Conservation (phyloP, 2,329 filamentous ascomycete species). For the Coleophoma cylindrospora region DNA sequence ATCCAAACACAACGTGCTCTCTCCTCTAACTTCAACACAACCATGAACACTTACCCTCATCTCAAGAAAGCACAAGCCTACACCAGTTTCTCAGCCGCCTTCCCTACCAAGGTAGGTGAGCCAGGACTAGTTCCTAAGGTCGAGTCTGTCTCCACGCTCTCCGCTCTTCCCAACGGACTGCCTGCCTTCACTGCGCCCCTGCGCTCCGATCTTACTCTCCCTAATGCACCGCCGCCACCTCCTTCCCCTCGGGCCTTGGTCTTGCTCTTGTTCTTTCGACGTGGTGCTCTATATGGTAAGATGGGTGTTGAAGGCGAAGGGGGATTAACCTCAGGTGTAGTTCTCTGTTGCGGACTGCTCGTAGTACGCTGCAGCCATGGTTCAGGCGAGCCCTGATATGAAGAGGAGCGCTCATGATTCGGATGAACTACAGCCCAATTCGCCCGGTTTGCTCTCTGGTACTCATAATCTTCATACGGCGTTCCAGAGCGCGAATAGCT, state of each 20-base stretch:
- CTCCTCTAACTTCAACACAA: too few species aligned
- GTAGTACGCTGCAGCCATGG: conserved; percentile 13
- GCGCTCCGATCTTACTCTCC: conserved; percentile 14
- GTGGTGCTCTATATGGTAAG: conserved; percentile 14
- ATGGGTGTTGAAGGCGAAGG: conserved; percentile 13
- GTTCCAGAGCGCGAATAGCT: conserved; percentile 13
- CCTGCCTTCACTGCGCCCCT: conserved; percentile 5
- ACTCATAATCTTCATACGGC: conserved; percentile 13
- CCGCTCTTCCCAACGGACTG: conserved; percentile 21
- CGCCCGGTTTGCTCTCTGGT: conserved; percentile 1
- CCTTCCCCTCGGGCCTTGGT: not conserved
- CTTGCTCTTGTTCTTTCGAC: conserved; percentile 13
- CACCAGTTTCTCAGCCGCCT: not conserved
- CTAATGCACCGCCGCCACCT: conserved; percentile 12
- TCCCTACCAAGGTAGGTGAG: conserved; percentile 12
- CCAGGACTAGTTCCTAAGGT: conserved; percentile 24
- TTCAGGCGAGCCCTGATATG: conserved; percentile 12
- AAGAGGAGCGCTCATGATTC: too few species aligned
- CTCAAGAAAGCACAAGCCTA: not conserved
- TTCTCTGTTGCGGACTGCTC: conserved; percentile 4
- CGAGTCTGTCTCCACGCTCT: conserved; percentile 23
- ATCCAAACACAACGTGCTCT: too few species aligned
- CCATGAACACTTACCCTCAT: too few species aligned
- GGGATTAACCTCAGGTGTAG: conserved; percentile 8
- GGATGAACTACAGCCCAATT: conserved; percentile 1